These are phyloP conservation scores for Monilinia polystroma DNA, from an alignment of 2,329 filamentous ascomycete genomes.

Conservation along the genomic window DNA sequence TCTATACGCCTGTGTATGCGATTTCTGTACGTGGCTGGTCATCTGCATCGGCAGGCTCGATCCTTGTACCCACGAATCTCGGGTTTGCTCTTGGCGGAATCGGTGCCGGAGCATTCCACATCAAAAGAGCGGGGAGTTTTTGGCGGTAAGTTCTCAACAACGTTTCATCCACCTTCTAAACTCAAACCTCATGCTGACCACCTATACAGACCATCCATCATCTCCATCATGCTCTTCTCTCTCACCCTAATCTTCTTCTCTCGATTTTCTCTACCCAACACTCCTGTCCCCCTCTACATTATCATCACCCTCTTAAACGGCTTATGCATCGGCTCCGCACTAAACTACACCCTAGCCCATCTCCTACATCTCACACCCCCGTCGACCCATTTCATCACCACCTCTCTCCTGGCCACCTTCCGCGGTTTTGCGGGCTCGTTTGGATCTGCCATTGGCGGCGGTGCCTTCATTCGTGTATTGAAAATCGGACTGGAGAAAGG, in stretches of 20 bases:
- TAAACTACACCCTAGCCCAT: slow-evolving; percentile 83
- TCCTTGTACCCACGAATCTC: slow-evolving; percentile 77
- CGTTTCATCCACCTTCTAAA: not conserved
- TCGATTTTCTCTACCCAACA: slow-evolving; percentile 52
- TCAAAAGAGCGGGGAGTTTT: slow-evolving; percentile 70
- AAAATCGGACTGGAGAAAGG: slow-evolving; percentile 40
- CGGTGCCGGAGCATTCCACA: slow-evolving; percentile 71
- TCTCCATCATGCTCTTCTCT: slow-evolving; percentile 62
- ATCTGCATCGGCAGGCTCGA: slow-evolving; percentile 68
- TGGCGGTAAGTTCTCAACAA: slow-evolving; percentile 50
- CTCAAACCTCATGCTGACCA: not conserved
- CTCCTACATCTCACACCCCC: slow-evolving; percentile 68
- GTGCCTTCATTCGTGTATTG: slow-evolving; percentile 43
- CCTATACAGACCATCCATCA: slow-evolving; percentile 50
- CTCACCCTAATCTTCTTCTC: slow-evolving; percentile 58
- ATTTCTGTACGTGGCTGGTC: slow-evolving; percentile 70
- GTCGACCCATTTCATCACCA: slow-evolving; percentile 71
- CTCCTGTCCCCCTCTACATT: slow-evolving; percentile 55
- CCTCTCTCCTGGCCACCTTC: slow-evolving; percentile 75
- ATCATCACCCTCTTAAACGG: slow-evolving; percentile 67
- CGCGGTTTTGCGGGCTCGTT: slow-evolving; percentile 80
- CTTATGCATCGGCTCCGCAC: slow-evolving; percentile 64
- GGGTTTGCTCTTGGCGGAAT: slow-evolving; percentile 76
- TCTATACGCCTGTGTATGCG: slow-evolving; percentile 78
- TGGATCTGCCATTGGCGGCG: slow-evolving; percentile 75